Evolutionary conservation across 2,329 filamentous ascomycete species (phyloP), one percentile per base, ranked within the genome.

Genomic region (Calonectria fujianensis): DNA sequence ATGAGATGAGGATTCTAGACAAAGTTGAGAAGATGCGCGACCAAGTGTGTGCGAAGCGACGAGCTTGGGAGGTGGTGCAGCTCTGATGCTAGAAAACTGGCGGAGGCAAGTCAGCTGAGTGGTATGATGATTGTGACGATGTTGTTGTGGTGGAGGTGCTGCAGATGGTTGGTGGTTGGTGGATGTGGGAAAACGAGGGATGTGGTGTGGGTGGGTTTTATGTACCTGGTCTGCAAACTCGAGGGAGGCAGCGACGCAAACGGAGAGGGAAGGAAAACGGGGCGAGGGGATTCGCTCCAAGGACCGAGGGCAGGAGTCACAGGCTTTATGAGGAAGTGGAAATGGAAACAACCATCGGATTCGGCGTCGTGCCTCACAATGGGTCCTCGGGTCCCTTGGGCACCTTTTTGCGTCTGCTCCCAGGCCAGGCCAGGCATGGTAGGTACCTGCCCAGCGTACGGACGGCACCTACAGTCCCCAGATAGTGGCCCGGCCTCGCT

Each of bases 401-500:
- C 61, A 65, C 57, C 37, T 39, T 63, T 63, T 29, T 63, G 37
- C 57, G 57, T 41, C 57, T 63, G 24, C 35, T 29, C 11, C 57
- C 35, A 63, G 37, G 10, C 57, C 57, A 39, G 57, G 57, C 57
- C 52, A 61, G 32, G 57, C 35, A 24, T 24, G 61, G 39, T 32
- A 65, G 41, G 39, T 65, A 65, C 61, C 61, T 31, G 41, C 8
- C 27, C 29, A 45, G 37, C 32, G 20, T 29, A 11, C 24, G 57
- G 35, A 63, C 35, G 7, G 57, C 57, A 39, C 61, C 39, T 59
- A n/a, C 67, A 45, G 39, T 37, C 13, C 37, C 66, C 27, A 18
- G 51, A 75, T 45, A 10, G 77, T 78, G 74, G 65, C 78, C 74
- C 76, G 77, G 72, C 78, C 79, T 81, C 77, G 79, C 78, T 81